These are phyloP conservation scores for Wickerhamomyces hampshirensis DNA, from an alignment of 805 yeast genomes.

Conservation along the genomic window DNA sequence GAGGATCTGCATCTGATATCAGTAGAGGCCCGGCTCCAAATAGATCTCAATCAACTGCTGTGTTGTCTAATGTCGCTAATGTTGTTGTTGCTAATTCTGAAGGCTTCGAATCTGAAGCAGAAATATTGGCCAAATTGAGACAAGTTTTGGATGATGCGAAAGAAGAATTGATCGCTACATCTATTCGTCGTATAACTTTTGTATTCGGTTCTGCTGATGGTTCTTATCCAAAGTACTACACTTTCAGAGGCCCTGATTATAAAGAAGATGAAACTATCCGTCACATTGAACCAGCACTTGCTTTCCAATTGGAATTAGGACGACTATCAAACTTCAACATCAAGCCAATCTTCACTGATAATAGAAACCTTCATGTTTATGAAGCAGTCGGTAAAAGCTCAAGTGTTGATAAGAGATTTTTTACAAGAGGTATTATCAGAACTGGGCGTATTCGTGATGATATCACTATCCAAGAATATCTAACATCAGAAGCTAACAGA, in stretches of 20 bases:
- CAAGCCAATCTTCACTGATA: slow-evolving; percentile 92
- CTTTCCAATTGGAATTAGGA: slow-evolving; percentile 93
- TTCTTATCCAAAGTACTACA: slow-evolving; percentile 89
- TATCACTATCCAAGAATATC: slow-evolving; percentile 85
- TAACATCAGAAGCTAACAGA: slow-evolving; percentile 94
- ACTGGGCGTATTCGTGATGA: slow-evolving; percentile 95
- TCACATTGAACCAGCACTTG: slow-evolving; percentile 97
- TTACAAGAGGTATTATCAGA: slow-evolving; percentile 94
- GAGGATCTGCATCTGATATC: slow-evolving; percentile 29
- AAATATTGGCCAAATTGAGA: slow-evolving; percentile 55
- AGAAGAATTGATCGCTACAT: slow-evolving; percentile 64
- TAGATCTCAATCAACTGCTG: slow-evolving; percentile 31
- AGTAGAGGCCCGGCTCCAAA: slow-evolving; percentile 44
- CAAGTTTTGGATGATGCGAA: slow-evolving; percentile 63
- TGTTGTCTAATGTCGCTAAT: slow-evolving; percentile 75
- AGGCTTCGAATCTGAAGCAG: slow-evolving; percentile 69
- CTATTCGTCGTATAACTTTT: slow-evolving; percentile 90
- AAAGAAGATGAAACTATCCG: slow-evolving; percentile 89
- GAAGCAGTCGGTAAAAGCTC: slow-evolving; percentile 95
- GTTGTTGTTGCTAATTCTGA: slow-evolving; percentile 71
- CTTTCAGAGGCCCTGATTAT: slow-evolving; percentile 86
- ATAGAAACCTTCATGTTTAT: slow-evolving; percentile 95
- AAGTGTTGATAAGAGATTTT: slow-evolving; percentile 89
- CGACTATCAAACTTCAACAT: slow-evolving; percentile 93
- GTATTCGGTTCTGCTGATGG: slow-evolving; percentile 82